A percentile compares a stretch with the other conserved stretches of the same genome.
Evolutionary conservation across 441 rosid species (phyloP).

Genomic region (Pelargonium cotyledonis): DNA sequence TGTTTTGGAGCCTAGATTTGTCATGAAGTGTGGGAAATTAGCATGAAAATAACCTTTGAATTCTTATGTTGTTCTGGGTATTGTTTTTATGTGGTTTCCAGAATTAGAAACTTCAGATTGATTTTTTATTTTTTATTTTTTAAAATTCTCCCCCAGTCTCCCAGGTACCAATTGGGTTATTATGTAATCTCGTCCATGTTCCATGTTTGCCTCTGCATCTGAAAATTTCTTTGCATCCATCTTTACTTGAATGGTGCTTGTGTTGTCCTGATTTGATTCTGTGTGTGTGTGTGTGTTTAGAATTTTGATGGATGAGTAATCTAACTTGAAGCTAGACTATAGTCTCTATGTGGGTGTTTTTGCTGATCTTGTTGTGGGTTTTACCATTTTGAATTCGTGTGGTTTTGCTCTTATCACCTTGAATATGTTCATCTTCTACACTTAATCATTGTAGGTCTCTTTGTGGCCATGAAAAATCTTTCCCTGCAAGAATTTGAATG

Average conservation of each 20-base stretch:
- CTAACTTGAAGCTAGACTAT: not conserved
- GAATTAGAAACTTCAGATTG: constrained; percentile 2
- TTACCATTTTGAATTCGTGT: constrained; percentile 1
- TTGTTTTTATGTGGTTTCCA: not conserved
- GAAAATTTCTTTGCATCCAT: not conserved
- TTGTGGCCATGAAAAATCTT: not conserved
- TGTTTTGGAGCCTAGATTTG: constrained; percentile 6
- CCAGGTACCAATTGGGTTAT: not conserved
- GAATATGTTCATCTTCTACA: not conserved
- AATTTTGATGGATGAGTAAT: not conserved
- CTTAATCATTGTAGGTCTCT: not conserved
- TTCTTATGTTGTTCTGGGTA: constrained; percentile 2
- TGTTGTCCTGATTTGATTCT: not conserved
- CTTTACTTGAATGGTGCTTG: not conserved
- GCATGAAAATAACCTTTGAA: not conserved
- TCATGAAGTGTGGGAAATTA: not conserved
- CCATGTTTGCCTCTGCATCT: not conserved
- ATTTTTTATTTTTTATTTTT: not conserved
- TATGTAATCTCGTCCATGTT: not conserved
- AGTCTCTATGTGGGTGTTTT: not conserved
- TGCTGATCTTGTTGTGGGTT: not conserved
- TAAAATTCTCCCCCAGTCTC: not conserved
- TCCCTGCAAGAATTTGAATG: not conserved
- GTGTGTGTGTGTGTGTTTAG: too few relatives aligned
- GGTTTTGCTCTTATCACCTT: not conserved